Conservation (phyloP, 2,329 filamentous ascomycete genomes). For the Cyphellophora europaea region DNA sequence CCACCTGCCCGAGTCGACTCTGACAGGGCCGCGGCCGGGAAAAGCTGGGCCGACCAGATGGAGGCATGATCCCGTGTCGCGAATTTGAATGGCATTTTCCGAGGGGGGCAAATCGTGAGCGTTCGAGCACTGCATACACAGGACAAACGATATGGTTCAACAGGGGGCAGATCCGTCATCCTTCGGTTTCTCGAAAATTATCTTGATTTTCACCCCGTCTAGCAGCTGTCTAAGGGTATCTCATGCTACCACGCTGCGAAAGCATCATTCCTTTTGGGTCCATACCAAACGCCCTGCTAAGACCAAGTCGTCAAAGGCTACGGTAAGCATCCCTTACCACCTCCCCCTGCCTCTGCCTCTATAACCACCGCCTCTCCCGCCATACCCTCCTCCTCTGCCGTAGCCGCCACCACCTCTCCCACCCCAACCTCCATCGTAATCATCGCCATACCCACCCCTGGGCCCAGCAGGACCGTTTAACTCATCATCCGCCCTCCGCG, state of each 20-base stretch:
- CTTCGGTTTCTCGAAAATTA: too few species aligned
- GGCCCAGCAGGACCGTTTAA: conserved; percentile 26
- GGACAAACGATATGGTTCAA: too few species aligned
- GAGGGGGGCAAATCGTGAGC: too few species aligned
- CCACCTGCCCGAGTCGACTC: neutral
- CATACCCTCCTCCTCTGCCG: conserved; percentile 36
- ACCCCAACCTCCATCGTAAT: conserved; percentile 38
- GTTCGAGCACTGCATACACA: too few species aligned
- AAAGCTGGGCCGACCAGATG: conserved; percentile 20
- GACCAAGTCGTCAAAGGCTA: too few species aligned
- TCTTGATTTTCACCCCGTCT: too few species aligned
- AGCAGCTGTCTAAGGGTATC: too few species aligned
- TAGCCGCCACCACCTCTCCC: conserved; percentile 43
- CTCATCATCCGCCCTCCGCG: conserved; percentile 41
- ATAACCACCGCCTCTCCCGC: conserved; percentile 29
- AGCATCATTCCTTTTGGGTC: too few species aligned
- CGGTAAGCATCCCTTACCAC: too few species aligned
- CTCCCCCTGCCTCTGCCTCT: conserved; percentile 16
- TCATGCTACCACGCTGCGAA: too few species aligned
- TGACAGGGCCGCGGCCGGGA: conserved; percentile 8
- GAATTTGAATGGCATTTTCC: neutral
- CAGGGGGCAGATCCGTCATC: too few species aligned
- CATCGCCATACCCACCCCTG: conserved; percentile 42
- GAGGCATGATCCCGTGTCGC: conserved; percentile 6
- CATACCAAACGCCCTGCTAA: too few species aligned